Evolutionary conservation across 257 asterid genomes (phyloP).

Genomic region (Solanum chmielewskii): DNA sequence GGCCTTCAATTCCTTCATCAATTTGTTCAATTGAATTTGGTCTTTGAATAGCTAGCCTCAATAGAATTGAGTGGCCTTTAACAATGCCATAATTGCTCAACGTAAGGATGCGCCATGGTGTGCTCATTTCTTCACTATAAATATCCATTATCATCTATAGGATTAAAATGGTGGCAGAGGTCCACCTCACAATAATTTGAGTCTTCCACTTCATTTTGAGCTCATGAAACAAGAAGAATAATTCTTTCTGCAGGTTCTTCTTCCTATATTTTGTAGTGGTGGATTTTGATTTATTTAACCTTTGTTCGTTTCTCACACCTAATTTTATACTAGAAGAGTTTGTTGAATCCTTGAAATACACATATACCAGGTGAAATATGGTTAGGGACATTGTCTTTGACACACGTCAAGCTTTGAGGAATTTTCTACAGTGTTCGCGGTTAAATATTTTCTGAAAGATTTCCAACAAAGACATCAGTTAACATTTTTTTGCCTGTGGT

Average conservation of each 20-base stretch:
- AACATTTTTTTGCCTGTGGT: neutral
- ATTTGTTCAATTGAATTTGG: neutral
- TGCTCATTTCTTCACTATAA: neutral
- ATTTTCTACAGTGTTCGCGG: neutral
- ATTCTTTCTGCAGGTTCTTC: neutral
- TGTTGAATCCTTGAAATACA: neutral
- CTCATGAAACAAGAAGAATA: neutral
- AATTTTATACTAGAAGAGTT: neutral
- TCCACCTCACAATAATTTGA: neutral
- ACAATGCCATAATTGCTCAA: neutral
- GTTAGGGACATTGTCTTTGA: neutral
- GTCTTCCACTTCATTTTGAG: neutral
- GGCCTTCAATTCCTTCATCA: neutral
- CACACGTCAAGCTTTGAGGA: neutral
- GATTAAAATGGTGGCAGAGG: neutral
- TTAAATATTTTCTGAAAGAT: too few relatives aligned
- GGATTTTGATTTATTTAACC: neutral
- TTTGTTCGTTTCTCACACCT: neutral
- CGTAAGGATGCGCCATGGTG: neutral
- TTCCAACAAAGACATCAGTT: neutral
- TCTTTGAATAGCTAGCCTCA: neutral
- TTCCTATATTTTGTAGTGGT: neutral
- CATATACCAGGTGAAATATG: neutral
- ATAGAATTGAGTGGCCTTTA: neutral
- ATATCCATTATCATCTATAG: neutral